Evolutionary conservation across 495 filamentous ascomycete species (phyloP), one percentile per base, ranked within the genome.

Genomic region (Hypoxylon intermedium): DNA sequence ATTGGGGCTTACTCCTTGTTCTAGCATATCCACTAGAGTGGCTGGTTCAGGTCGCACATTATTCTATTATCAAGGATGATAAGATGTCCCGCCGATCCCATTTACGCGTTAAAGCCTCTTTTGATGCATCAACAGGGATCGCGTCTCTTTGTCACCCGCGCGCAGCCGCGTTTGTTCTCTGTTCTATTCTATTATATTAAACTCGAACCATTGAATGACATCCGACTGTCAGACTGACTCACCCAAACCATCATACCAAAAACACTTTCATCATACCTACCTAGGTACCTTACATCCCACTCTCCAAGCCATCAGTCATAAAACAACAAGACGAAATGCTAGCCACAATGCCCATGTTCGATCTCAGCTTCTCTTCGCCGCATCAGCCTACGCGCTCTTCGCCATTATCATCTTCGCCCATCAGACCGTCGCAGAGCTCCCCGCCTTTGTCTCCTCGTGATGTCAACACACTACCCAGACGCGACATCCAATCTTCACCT

Each of bases 401-500:
- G 11, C 72, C 72, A 4, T 63, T 75, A 9, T 60, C 71, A 1
- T 75, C 72, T 2, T 71, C 69, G 5, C 72, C 72, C 38, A 54
- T 72, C 30, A 68, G 71, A 48, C 55, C 59, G 9, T 64, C 60
- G 18, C 60, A 64, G 37, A 58, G 50, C 28, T 67, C 72, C 9
- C 65, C 72, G 9, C 67, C 72, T 13, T 43, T 69, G 13, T 70
- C 67, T 2, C 58, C 61, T 19, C 50, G 58, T 41, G 46, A 68
- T n/a, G 28, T 52, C n/a, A 69, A 71, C 42, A 53, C 65, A 12
- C 65, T 65, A 28, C 54, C 47, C 3, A 63, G 63, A 23, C 62
- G 52, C 15, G 68, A 72, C 12, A 69, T 60, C 9, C 73, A 75
- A 30, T 75, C 73, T 16, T 75, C 72, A 1, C 73, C 73, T 13